These are phyloP conservation scores for Malus hybrid DNA, from an alignment of 331 rosid genomes.

Conservation along the genomic window DNA sequence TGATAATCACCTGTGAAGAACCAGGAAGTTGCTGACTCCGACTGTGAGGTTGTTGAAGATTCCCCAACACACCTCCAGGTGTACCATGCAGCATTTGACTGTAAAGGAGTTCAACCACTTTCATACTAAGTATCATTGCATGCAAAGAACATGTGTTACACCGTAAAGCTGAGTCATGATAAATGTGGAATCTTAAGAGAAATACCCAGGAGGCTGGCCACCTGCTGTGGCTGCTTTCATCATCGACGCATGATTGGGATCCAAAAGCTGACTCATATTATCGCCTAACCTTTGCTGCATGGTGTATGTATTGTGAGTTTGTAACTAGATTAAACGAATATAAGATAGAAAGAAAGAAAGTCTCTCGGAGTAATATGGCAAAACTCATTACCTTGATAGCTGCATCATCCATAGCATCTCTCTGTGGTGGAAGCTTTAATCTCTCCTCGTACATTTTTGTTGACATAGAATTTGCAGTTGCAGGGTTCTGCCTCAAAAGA, in stretches of 20 bases:
- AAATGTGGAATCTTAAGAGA: constrained; percentile 12
- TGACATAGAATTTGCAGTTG: constrained; percentile 34
- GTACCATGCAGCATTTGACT: constrained; percentile 47
- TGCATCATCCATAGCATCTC: constrained; percentile 42
- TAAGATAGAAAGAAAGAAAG: constrained; percentile 2
- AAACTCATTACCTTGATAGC: constrained; percentile 32
- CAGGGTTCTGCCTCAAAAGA: constrained; percentile 35
- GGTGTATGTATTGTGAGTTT: constrained; percentile 2
- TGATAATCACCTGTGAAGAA: constrained; percentile 26
- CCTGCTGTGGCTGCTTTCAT: constrained; percentile 34
- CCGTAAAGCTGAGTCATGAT: constrained; percentile 8
- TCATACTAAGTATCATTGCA: constrained; percentile 5
- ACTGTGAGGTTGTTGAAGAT: constrained; percentile 35
- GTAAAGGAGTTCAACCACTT: constrained; percentile 19
- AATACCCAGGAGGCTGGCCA: constrained; percentile 60
- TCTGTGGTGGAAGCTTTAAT: constrained; percentile 35
- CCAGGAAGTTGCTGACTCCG: constrained; percentile 47
- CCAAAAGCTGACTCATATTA: constrained; percentile 32
- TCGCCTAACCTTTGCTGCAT: constrained; percentile 50
- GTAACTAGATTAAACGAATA: constrained; percentile 6
- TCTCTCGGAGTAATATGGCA: constrained; percentile 2
- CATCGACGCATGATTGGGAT: constrained; percentile 30
- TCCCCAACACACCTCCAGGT: constrained; percentile 29
- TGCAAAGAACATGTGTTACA: not conserved
- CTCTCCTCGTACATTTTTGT: constrained; percentile 37